A percentile compares a stretch with the other conserved stretches of the same genome.
Conservation (phyloP, 257 asterid genomes). For the Capsicum pubescens region DNA sequence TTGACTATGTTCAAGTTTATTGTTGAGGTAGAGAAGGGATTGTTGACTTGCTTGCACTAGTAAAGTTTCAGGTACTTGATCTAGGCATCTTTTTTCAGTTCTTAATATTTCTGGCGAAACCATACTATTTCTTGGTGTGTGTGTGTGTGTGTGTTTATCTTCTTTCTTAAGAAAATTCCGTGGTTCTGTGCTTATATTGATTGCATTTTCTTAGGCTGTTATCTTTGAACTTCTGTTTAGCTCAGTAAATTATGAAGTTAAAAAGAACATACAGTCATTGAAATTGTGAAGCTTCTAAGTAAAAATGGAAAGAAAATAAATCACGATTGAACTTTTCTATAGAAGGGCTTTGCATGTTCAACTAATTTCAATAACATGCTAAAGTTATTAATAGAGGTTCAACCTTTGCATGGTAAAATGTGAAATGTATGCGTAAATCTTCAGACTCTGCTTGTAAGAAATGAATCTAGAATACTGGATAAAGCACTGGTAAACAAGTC, state of each 20-base stretch:
- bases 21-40: slow-evolving; percentile 15
- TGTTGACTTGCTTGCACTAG: background rate
- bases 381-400: background rate
- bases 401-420: background rate
- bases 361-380: background rate
- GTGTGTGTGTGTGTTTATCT: background rate
- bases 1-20: background rate
- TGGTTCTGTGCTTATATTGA: background rate
- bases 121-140: background rate
- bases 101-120: background rate
- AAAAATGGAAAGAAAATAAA: background rate
- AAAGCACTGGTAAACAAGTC: background rate
- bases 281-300: background rate
- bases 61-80: background rate
- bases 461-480: background rate
- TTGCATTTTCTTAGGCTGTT: background rate
- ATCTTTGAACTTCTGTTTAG: background rate
- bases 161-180: background rate
- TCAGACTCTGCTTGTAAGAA: background rate
- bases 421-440: background rate
- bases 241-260: background rate
- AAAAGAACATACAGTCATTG: background rate
- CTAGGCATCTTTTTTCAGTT: background rate
- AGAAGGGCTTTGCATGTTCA: background rate
- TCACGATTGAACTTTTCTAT: background rate